These are phyloP conservation scores for Verbascum thapsus DNA, from an alignment of 257 asterid species.

Conservation along the genomic window DNA sequence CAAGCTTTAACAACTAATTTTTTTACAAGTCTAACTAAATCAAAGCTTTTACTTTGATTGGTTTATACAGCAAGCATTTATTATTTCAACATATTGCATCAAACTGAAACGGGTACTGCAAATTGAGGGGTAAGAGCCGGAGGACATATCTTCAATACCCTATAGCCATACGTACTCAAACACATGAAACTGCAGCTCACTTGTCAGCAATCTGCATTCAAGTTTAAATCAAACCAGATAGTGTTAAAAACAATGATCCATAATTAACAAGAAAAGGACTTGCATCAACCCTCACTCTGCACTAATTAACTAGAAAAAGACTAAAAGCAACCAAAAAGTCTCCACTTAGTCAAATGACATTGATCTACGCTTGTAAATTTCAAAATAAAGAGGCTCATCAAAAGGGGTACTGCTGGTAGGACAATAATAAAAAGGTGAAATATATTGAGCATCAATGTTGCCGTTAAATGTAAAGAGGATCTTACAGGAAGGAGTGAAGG, in stretches of 20 bases:
- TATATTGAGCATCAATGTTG: not conserved
- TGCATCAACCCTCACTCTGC: no score
- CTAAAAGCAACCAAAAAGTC: not conserved
- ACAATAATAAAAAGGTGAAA: not conserved
- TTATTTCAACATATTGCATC: slow-evolving; percentile 28
- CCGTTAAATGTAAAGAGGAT: not conserved
- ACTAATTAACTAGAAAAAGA: not conserved
- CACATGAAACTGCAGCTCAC: slow-evolving; percentile 37
- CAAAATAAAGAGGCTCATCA: not conserved
- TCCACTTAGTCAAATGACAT: not conserved
- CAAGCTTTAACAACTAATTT: not conserved
- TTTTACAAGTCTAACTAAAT: slow-evolving; percentile 24
- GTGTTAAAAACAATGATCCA: not conserved
- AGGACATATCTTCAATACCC: slow-evolving; percentile 21
- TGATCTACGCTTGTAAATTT: slow-evolving; percentile 12
- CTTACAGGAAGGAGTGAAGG: slow-evolving; percentile 4
- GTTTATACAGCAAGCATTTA: slow-evolving; percentile 17
- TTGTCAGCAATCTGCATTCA: slow-evolving; percentile 44
- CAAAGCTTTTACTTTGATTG: slow-evolving; percentile 7
- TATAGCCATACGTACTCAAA: slow-evolving; percentile 13
- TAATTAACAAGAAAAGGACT: not conserved
- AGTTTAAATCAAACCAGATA: slow-evolving; percentile 6
- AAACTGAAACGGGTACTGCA: slow-evolving; percentile 27
- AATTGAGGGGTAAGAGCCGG: slow-evolving; percentile 23
- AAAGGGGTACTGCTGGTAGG: not conserved